Conservation (phyloP, 106 monocot genomes). For the Dactylorhiza incarnata region DNA sequence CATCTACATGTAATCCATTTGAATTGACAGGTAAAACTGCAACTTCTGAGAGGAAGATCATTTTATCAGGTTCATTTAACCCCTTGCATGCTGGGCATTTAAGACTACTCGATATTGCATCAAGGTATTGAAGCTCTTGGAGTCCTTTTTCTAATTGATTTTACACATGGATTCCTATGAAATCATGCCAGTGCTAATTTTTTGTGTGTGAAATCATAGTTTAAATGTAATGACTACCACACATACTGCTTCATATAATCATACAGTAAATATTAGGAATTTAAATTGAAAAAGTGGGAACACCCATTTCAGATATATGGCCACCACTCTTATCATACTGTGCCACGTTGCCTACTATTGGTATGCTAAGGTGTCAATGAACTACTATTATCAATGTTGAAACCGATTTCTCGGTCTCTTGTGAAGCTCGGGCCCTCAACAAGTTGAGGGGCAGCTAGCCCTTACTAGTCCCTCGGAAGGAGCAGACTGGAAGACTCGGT, state of each 20-base stretch:
- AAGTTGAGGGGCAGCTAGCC: too few species aligned
- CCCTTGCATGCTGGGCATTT: constrained; percentile 93
- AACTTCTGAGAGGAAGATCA: constrained; percentile 66
- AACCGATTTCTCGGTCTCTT: too few species aligned
- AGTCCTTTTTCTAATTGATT: neutral
- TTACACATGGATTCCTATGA: neutral
- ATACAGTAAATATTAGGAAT: neutral
- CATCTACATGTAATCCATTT: constrained; percentile 5
- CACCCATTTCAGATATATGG: neutral
- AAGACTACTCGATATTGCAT: constrained; percentile 77
- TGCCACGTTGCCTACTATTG: neutral
- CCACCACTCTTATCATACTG: neutral
- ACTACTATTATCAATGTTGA: neutral
- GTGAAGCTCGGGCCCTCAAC: too few species aligned
- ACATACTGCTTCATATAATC: neutral
- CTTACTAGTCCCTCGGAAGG: too few species aligned
- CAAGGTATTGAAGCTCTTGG: constrained; percentile 36
- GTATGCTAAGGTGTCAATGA: neutral
- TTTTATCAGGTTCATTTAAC: constrained; percentile 94
- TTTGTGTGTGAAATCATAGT: neutral
- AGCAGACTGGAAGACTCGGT: too few species aligned
- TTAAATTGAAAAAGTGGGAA: neutral
- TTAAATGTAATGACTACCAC: neutral
- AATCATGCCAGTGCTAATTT: neutral
- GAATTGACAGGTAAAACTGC: constrained; percentile 32